Percentiles rank a stretch among this genome's conserved stretches.
Evolutionary conservation across 1,284 basidiomycete species (phyloP).

Genomic region (Fomitopsis palustris): DNA sequence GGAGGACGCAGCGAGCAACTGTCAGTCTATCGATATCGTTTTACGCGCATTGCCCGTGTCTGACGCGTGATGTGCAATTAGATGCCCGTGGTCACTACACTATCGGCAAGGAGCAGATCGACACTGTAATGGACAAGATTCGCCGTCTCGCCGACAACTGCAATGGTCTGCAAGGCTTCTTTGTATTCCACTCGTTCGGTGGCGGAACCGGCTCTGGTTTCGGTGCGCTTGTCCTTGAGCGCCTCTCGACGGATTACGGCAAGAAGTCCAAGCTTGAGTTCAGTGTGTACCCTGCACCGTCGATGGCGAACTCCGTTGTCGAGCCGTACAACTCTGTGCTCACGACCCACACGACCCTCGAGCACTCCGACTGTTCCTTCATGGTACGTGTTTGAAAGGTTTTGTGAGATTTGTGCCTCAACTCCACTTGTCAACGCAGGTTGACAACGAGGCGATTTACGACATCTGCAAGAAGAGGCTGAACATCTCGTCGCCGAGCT

Average conservation of each 20-base stretch:
- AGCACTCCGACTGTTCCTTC: conserved; percentile 99
- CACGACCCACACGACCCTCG: conserved; percentile 98
- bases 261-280: conserved; percentile 99
- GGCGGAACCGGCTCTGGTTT: conserved; percentile 99
- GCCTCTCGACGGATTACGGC: conserved; percentile 97
- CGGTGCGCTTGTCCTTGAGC: conserved; percentile 95
- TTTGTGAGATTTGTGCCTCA: not conserved
- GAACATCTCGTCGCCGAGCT: conserved; percentile 75
- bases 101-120: conserved; percentile 94
- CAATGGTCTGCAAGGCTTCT: conserved; percentile 98
- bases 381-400: conserved; percentile 55
- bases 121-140: conserved; percentile 92
- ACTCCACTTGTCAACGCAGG: conserved; percentile 36
- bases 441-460: conserved; percentile 94
- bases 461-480: conserved; percentile 94
- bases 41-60: not conserved
- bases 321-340: conserved; percentile 99
- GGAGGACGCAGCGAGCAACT: conserved; percentile 99
- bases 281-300: conserved; percentile 95
- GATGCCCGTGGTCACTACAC: conserved; percentile 98
- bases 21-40: conserved; percentile 42
- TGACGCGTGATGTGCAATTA: conserved; percentile 26
- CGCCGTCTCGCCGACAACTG: conserved; percentile 98
- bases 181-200: conserved; percentile 99
- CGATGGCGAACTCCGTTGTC: conserved; percentile 95